Conservation (phyloP, 139 green algal species). For the Axilococcus clingmanii region DNA sequence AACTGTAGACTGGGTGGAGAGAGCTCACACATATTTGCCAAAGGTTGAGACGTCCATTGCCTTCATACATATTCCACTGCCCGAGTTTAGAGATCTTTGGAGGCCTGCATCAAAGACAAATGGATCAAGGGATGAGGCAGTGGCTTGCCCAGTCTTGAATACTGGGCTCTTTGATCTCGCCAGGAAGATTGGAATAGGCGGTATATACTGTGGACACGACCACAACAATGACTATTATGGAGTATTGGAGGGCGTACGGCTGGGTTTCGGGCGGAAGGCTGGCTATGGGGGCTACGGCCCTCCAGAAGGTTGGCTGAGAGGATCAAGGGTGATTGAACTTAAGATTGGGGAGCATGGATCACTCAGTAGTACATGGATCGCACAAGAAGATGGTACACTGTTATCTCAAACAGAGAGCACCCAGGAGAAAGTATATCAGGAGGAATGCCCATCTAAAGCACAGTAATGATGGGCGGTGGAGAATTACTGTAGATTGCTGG, state of each 20-base stretch:
- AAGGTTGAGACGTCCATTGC: slow-evolving; percentile 13
- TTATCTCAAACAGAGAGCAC: slow-evolving; percentile 1
- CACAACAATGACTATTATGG: slow-evolving; percentile 33
- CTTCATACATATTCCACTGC: slow-evolving; percentile 36
- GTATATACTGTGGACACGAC: slow-evolving; percentile 29
- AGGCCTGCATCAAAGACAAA: too few relatives aligned
- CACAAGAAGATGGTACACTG: neutral
- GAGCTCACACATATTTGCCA: neutral
- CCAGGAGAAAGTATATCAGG: too few relatives aligned
- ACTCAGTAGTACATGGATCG: slow-evolving; percentile 1
- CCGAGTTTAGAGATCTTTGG: slow-evolving; percentile 4
- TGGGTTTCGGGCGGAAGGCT: slow-evolving; percentile 11
- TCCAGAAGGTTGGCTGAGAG: neutral
- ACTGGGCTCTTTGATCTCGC: slow-evolving; percentile 12
- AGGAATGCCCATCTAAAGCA: too few relatives aligned
- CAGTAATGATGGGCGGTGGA: too few relatives aligned
- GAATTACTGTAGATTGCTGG: too few relatives aligned
- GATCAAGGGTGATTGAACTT: neutral
- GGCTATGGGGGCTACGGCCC: slow-evolving; percentile 6
- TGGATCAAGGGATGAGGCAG: slow-evolving; percentile 14
- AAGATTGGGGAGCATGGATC: neutral
- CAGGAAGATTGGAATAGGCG: slow-evolving; percentile 3
- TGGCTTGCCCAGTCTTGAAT: slow-evolving; percentile 19
- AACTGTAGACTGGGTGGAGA: slow-evolving; percentile 18
- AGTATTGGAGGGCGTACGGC: neutral